Evolutionary conservation across 2,329 filamentous ascomycete genomes (phyloP), one percentile per base, ranked within the genome.

Genomic region (Aspergillus sp.): DNA sequence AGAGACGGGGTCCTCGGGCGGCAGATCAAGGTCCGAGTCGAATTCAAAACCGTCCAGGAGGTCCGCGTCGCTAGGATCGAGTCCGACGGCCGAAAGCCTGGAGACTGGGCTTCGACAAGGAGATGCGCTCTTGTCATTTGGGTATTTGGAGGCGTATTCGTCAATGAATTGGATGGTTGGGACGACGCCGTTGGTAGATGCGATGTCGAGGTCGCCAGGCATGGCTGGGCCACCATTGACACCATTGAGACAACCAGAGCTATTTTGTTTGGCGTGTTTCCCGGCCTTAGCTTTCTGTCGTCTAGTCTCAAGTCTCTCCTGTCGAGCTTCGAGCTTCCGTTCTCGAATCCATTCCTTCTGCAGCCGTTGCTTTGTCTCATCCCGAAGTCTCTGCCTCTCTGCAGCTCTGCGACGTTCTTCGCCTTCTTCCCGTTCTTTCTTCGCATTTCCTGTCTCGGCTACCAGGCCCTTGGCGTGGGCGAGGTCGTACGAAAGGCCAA

Each of bases 401-500:
- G 49, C 43, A 4, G 45, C 49, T 34, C 51, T 57, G 15, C 52
- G 49, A 17, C 45, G 46, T 26, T 57, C 57, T 17, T 60, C 53
- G 29, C 59, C 63, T 12, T 49, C 55, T 30, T 55, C 53, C 8
- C 64, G 44, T 10, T 53, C 50, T 11, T 40, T 42, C 17, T 48
- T 51, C 33, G 60, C 60, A 13, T 51, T 41, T 3, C 61, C 53
- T 5, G 60, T 60, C 39, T 60, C 62, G n/a, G 55, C 47, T 0
- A 55, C 47, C 13, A 61, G 44, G 4, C 60, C 63, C 44, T 67
- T 67, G 0, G 62, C 59, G 33, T 67, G 62, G 2, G 64, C 64
- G 5, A 67, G 47, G 34, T 67, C 64, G 34, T 67, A 67, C 2
- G 62, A 61, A 3, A 65, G 55, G 5, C 64, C 64, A 15, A 66